Conservation (phyloP, 768 basidiomycete species). For the Rhodosporidiobolus odoratus region DNA sequence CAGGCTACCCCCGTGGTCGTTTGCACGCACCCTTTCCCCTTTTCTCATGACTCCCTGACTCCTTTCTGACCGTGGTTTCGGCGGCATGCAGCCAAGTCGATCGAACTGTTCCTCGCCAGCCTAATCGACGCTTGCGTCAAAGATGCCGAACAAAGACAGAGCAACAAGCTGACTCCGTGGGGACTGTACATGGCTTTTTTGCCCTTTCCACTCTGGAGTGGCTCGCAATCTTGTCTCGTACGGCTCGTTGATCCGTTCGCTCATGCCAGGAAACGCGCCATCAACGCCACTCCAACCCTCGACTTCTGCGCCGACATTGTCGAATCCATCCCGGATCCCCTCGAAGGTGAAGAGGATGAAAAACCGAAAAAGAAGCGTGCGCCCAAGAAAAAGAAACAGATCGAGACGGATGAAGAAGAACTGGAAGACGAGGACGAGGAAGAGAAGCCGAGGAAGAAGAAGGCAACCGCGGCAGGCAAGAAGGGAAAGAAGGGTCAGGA, state of each 20-base stretch:
- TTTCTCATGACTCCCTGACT: not conserved
- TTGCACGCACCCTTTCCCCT: constrained; percentile 57
- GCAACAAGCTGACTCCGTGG: constrained; percentile 85
- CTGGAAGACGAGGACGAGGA: not conserved
- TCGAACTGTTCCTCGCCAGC: constrained; percentile 82
- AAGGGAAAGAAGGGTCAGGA: not conserved
- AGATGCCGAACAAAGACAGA: constrained; percentile 69
- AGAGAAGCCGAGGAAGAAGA: not conserved
- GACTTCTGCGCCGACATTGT: constrained; percentile 94
- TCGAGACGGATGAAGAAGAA: constrained; percentile 21
- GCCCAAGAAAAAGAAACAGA: constrained; percentile 27
- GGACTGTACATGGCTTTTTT: constrained; percentile 65
- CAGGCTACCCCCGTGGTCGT: constrained; percentile 94
- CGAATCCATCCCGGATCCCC: constrained; percentile 76
- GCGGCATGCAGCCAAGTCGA: constrained; percentile 67
- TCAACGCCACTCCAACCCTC: constrained; percentile 77
- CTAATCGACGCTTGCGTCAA: constrained; percentile 76
- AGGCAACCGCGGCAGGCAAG: not conserved
- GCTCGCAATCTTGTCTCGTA: not conserved
- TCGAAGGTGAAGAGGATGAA: constrained; percentile 50
- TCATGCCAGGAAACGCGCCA: constrained; percentile 80
- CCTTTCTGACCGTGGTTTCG: constrained; percentile 2
- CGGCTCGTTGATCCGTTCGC: not conserved
- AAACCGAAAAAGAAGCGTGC: constrained; percentile 20
- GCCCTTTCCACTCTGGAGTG: not conserved